Evolutionary conservation across 2,329 filamentous ascomycete species (phyloP), one percentile per base, ranked within the genome.

Genomic region (Penicillium sp.): DNA sequence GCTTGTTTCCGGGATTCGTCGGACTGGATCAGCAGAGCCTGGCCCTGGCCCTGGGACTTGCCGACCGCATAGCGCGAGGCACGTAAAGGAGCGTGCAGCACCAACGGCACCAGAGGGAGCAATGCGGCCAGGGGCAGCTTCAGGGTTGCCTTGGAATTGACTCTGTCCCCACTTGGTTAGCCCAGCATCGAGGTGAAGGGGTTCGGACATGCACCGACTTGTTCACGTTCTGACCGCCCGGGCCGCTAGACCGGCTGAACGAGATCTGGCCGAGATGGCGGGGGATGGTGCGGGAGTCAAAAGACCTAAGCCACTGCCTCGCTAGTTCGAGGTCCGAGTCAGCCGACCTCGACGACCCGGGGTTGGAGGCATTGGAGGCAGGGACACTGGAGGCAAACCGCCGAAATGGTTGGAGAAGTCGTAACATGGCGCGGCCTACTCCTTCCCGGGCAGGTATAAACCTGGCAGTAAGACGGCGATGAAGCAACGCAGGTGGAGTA

Each of bases 201-300:
- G 51, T 51, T 46, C 54, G 45, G 47, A 55, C 47, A 51, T 57
- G 51, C 42, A 64, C 75, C 58, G 69, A 86, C 84, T 87, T 87
- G 71, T 87, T 87, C 50, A 87, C 84, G 72, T 87, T 86, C 67
- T 87, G 84, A 10, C 84, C 84, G 45, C 84, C 84, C 16, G 84
- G 84, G 3, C 84, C 84, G 46, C 82, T 84, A 2, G 83, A 85
- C 51, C 83, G 76, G 64, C 81, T 85, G 67, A 84, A 87, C 44
- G 77, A 81, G 57, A 86, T 65, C 54, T 84, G 77, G 62, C 81
- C 78, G 51, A 86, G 75, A 56, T 73, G 74, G 50, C 75, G 76
- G 24, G 83, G 81, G 50, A 86, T 79, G 13, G 79, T 77, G 13
- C 79, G 75, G 49, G 76, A 67, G 65, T 79, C 72, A 57, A 85